A percentile compares a stretch with the other conserved stretches of the same genome.
Conservation (phyloP, 2,329 filamentous ascomycete genomes). For the Bipolaris zeicola region DNA sequence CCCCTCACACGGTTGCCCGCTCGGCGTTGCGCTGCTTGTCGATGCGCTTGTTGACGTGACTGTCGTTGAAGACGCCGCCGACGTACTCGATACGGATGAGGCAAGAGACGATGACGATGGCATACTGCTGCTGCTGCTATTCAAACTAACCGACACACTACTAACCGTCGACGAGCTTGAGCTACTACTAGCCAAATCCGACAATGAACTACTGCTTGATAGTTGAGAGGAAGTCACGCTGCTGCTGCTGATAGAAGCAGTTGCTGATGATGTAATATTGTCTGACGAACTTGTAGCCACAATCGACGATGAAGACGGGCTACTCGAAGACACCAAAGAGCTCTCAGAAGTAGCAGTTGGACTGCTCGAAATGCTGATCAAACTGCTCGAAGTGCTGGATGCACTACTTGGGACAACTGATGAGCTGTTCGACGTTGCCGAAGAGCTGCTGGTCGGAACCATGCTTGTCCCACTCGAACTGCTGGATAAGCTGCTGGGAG, state of each 20-base stretch:
- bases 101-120: not conserved
- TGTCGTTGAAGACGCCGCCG: conserved; percentile 2
- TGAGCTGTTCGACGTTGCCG: conserved; percentile 1
- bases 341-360: not conserved
- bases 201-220: not conserved
- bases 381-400: not conserved
- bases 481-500: not conserved
- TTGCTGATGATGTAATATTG: not conserved
- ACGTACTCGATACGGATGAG: conserved; percentile 1
- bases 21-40: conserved; percentile 5
- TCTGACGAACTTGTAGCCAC: not conserved
- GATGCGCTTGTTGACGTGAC: conserved; percentile 4
- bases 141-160: not conserved
- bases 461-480: not conserved
- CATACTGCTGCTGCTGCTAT: not conserved
- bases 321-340: not conserved
- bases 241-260: not conserved
- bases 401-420: not conserved
- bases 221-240: not conserved
- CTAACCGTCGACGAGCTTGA: not conserved
- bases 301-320: not conserved
- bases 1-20: conserved; percentile 20
- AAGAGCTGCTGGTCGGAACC: not conserved
- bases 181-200: not conserved
- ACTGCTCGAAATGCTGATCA: not conserved